phyloP scores from a whole-genome alignment of 805 yeast species.

The Maudiozyma bulderi region DNA sequence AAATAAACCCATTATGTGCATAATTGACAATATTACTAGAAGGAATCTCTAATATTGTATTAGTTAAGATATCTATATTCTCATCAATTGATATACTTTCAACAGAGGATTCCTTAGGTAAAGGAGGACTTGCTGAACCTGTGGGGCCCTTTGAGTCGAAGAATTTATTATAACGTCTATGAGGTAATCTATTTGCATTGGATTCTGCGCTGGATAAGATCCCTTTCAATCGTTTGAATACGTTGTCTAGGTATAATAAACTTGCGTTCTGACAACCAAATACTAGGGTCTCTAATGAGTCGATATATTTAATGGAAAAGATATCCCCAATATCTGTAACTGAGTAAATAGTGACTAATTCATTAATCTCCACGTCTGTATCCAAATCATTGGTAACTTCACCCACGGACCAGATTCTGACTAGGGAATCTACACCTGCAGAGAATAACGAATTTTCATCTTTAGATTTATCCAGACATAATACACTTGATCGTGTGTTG shows the following conservation, averaged over 20 bases:
- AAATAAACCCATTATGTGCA: constrained; percentile 89
- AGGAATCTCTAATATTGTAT: constrained; percentile 54
- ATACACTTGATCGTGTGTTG: constrained; percentile 36
- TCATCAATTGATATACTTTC: background rate
- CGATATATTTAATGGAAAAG: constrained; percentile 69
- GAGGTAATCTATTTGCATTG: constrained; percentile 39
- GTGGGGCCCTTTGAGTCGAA: constrained; percentile 89
- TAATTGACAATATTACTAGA: constrained; percentile 56
- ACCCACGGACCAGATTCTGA: constrained; percentile 72
- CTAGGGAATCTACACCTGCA: constrained; percentile 84
- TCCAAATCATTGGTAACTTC: constrained; percentile 8
- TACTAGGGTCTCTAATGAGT: constrained; percentile 48
- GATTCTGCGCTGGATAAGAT: constrained; percentile 6
- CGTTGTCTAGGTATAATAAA: constrained; percentile 55
- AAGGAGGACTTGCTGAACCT: constrained; percentile 32
- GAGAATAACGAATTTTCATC: constrained; percentile 57
- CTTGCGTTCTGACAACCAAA: constrained; percentile 92
- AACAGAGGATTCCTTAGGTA: constrained; percentile 1
- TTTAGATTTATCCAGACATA: constrained; percentile 50
- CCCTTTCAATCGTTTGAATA: constrained; percentile 16
- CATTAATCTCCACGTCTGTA: constrained; percentile 23
- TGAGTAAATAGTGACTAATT: constrained; percentile 70
- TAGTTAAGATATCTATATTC: background rate
- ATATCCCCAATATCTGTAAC: constrained; percentile 87
- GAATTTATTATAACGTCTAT: constrained; percentile 67